Conservation (phyloP, 192 early-diverging fungal species). For the Coemansia sp. region DNA sequence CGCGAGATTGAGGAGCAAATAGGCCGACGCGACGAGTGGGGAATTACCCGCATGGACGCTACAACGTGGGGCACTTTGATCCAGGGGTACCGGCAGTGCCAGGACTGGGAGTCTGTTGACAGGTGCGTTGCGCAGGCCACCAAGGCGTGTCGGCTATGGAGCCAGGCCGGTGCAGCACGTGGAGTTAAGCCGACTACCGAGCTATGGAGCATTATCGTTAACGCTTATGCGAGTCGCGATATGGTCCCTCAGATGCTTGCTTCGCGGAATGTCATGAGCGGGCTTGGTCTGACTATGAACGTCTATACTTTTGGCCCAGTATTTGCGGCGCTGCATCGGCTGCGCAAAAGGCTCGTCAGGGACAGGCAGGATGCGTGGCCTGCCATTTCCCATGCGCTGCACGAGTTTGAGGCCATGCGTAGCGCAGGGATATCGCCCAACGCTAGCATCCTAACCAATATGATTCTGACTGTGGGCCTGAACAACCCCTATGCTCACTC, state of each 20-base stretch:
- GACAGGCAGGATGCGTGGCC: conserved; percentile 19
- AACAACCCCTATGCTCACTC: conserved; percentile 10
- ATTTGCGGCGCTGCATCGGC: conserved; percentile 37
- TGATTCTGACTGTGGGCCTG: conserved; percentile 37
- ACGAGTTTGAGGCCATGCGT: conserved; percentile 39
- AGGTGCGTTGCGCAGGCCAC: conserved; percentile 18
- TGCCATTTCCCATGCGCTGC: conserved; percentile 16
- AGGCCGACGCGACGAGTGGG: conserved; percentile 30
- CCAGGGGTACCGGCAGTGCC: conserved; percentile 29
- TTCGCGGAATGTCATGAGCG: conserved; percentile 20
- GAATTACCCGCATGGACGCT: conserved; percentile 42
- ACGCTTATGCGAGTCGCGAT: conserved; percentile 30
- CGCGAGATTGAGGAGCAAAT: conserved; percentile 30
- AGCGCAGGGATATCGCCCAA: conserved; percentile 13
- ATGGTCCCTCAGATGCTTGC: conserved; percentile 42
- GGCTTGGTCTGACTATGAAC: conserved; percentile 20
- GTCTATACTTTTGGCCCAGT: conserved; percentile 30
- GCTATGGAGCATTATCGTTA: conserved; percentile 40
- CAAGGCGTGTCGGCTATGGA: conserved; percentile 23
- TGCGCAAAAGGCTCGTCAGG: conserved; percentile 14
- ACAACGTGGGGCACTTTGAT: conserved; percentile 44
- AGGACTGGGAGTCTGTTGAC: conserved; percentile 40
- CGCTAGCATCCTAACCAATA: conserved; percentile 31
- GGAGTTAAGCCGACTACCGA: conserved; percentile 24
- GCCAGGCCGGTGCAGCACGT: not conserved